Evolutionary conservation across 352 stramenopile genomes (phyloP).

Genomic region (Globisporangium mamillatum): DNA sequence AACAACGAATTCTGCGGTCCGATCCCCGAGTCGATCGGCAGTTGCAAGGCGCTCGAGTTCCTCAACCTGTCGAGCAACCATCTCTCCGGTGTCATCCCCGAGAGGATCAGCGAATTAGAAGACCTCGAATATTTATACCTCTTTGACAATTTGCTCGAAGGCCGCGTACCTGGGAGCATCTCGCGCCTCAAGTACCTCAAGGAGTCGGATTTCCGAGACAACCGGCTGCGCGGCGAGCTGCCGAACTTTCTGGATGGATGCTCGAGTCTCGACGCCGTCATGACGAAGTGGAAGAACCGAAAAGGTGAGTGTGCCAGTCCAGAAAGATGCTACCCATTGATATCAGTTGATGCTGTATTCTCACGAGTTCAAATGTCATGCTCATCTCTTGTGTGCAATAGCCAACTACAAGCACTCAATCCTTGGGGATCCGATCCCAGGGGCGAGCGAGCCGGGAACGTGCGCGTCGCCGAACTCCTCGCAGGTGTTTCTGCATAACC

Average conservation of each 20-base stretch:
- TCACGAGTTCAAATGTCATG: neutral
- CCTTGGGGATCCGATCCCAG: slow-evolving; percentile 62
- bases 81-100: slow-evolving; percentile 64
- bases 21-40: slow-evolving; percentile 67
- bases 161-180: slow-evolving; percentile 59
- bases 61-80: slow-evolving; percentile 86
- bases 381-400: slow-evolving; percentile 8
- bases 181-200: slow-evolving; percentile 77
- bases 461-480: slow-evolving; percentile 25
- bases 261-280: slow-evolving; percentile 72
- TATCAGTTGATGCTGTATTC: neutral
- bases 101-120: slow-evolving; percentile 66
- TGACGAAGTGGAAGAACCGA: slow-evolving; percentile 84
- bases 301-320: slow-evolving; percentile 28
- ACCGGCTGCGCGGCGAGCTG: slow-evolving; percentile 67
- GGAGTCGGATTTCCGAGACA: slow-evolving; percentile 78
- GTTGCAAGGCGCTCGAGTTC: slow-evolving; percentile 79
- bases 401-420: slow-evolving; percentile 72
- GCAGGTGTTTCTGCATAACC: slow-evolving; percentile 50
- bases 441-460: slow-evolving; percentile 26
- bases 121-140: slow-evolving; percentile 84
- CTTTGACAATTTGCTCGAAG: slow-evolving; percentile 82
- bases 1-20: slow-evolving; percentile 71
- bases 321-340: neutral
- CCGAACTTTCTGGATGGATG: slow-evolving; percentile 80